phyloP scores from a whole-genome alignment of 208 protist species.

The Wallacemonas sp. region DNA sequence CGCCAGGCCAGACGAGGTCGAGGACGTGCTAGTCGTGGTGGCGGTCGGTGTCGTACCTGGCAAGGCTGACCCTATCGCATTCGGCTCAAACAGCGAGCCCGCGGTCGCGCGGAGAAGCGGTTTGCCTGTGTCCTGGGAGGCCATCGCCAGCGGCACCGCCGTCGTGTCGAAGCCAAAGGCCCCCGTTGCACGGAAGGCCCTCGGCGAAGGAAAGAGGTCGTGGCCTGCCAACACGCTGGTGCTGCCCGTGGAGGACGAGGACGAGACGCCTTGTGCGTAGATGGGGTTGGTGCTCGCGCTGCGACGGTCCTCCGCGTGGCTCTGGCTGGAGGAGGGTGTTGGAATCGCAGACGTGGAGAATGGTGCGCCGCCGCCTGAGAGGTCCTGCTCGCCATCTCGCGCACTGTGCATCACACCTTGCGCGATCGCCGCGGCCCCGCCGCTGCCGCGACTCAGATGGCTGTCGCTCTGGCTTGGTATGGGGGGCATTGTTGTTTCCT shows the following conservation, averaged over 20 bases:
- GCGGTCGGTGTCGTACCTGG: neutral
- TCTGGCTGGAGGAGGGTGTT: slow-evolving; percentile 3
- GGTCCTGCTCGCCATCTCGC: no score
- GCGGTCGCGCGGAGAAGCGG: no score
- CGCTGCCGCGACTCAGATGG: neutral
- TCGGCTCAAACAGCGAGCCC: no score
- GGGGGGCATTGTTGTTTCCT: slow-evolving; percentile 6
- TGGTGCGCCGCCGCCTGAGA: slow-evolving; percentile 12
- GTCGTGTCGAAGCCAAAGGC: neutral
- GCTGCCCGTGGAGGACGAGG: neutral
- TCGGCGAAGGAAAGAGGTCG: neutral
- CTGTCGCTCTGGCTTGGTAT: neutral
- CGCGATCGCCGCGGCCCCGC: neutral
- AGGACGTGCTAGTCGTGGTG: slow-evolving; percentile 1
- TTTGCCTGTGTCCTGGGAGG: no score
- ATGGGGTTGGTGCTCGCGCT: slow-evolving; percentile 15
- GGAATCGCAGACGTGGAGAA: slow-evolving; percentile 4
- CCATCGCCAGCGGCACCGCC: no score
- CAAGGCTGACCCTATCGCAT: no score
- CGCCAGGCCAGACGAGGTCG: slow-evolving; percentile 27
- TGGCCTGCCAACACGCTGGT: neutral
- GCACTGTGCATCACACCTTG: no score
- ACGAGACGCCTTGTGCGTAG: slow-evolving; percentile 14
- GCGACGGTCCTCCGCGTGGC: neutral
- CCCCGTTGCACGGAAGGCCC: neutral